Evolutionary conservation across 495 filamentous ascomycete genomes (phyloP).

Genomic region (Penicillium alfredii): DNA sequence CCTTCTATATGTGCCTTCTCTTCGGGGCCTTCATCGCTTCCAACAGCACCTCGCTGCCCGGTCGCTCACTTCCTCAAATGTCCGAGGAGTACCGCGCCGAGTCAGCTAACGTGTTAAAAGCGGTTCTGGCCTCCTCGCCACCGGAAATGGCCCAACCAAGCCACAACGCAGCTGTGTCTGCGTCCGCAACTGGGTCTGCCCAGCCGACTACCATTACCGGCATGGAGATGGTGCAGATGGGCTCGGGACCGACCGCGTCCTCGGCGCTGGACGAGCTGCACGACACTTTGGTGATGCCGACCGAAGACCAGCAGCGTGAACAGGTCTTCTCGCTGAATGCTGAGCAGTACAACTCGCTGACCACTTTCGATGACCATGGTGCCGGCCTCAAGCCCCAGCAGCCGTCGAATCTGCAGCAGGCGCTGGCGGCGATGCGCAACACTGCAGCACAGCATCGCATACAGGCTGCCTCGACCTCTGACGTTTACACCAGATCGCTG

Average conservation of each 20-base stretch:
- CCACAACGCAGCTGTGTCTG: conserved; percentile 34
- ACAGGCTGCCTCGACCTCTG: conserved; percentile 35
- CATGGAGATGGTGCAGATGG: conserved; percentile 46
- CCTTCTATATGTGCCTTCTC: conserved; percentile 76
- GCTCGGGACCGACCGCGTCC: conserved; percentile 46
- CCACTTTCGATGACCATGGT: conserved; percentile 45
- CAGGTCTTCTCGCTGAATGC: conserved; percentile 80
- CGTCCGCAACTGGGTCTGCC: conserved; percentile 32
- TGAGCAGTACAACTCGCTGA: conserved; percentile 86
- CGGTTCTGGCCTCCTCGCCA: conserved; percentile 65
- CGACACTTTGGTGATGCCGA: conserved; percentile 66
- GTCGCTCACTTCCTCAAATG: conserved; percentile 67
- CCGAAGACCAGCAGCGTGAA: conserved; percentile 80
- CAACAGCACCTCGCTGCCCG: conserved; percentile 57
- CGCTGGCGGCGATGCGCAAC: conserved; percentile 71
- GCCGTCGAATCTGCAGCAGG: conserved; percentile 68
- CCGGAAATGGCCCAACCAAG: conserved; percentile 26
- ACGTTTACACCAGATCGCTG: conserved; percentile 87
- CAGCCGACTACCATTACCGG: conserved; percentile 45
- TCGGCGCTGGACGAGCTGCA: conserved; percentile 72
- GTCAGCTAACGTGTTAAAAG: conserved; percentile 83
- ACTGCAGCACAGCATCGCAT: conserved; percentile 46
- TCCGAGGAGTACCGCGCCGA: conserved; percentile 91
- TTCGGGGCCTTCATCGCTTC: conserved; percentile 96
- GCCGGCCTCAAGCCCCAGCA: conserved; percentile 40